phyloP scores from a whole-genome alignment of 75 land plant species.

The Pinus taeda region DNA sequence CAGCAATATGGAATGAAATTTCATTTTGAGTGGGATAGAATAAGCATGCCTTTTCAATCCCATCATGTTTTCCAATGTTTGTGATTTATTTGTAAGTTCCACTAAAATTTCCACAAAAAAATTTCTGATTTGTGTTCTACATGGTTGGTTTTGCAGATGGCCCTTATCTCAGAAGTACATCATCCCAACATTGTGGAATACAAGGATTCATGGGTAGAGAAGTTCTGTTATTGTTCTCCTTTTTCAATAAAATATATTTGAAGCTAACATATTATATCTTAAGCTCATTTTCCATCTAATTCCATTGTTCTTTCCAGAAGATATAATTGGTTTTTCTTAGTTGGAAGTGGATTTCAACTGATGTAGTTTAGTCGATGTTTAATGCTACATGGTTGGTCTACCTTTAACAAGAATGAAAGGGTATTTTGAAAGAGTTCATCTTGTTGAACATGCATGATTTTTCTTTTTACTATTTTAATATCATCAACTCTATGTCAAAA shows the following conservation, averaged over 20 bases:
- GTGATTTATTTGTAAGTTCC: no score
- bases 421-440: background rate
- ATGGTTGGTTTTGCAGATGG: conserved; percentile 63
- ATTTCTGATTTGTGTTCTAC: background rate
- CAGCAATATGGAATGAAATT: no score
- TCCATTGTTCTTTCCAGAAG: background rate
- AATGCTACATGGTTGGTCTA: background rate
- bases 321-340: background rate
- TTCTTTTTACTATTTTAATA: no score
- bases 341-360: background rate
- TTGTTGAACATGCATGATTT: background rate
- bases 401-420: no score
- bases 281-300: background rate
- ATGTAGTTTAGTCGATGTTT: background rate
- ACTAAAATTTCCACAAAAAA: no score
- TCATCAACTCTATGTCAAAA: background rate
- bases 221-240: conserved; percentile 37
- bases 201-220: conserved; percentile 99
- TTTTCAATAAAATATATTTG: no score
- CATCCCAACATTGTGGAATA: conserved; percentile 96
- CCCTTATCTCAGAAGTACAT: conserved; percentile 72
- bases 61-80: no score
- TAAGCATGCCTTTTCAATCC: no score
- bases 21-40: no score
- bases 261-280: background rate